phyloP scores from a whole-genome alignment of 2,329 filamentous ascomycete genomes.

The Ascochyta lentis region DNA sequence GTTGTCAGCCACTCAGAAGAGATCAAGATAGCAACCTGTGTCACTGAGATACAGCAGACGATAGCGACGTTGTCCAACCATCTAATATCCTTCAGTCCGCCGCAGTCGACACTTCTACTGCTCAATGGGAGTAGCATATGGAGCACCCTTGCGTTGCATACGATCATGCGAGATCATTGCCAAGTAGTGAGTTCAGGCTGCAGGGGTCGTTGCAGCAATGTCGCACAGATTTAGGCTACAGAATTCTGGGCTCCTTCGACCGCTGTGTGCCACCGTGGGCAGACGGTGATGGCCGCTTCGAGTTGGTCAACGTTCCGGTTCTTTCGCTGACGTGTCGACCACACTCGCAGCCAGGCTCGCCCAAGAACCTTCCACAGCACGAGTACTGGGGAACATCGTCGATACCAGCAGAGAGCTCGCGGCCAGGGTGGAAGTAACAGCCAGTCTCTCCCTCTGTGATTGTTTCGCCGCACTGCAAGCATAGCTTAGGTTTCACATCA shows the following conservation, averaged over 20 bases:
- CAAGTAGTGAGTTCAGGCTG: conserved; percentile 1
- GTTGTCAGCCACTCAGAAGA: not conserved
- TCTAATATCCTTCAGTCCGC: not conserved
- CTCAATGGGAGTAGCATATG: not conserved
- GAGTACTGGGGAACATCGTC: conserved; percentile 9
- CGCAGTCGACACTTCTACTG: not conserved
- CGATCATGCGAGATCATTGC: conserved; percentile 1
- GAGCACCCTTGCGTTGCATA: conserved; percentile 8
- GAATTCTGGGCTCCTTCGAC: conserved; percentile 10
- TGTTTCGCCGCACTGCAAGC: conserved; percentile 22
- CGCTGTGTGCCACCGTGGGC: not conserved
- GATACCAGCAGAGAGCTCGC: not conserved
- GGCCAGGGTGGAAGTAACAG: conserved; percentile 30
- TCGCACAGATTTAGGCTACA: conserved; percentile 9
- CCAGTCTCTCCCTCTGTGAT: conserved; percentile 1
- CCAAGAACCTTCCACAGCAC: conserved; percentile 19
- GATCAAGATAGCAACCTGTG: not conserved
- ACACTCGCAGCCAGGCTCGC: conserved; percentile 21
- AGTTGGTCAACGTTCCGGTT: not conserved
- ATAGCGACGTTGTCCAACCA: not conserved
- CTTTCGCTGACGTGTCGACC: conserved; percentile 11
- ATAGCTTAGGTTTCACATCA: conserved; percentile 8
- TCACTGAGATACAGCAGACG: not conserved
- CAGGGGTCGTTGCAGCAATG: not conserved
- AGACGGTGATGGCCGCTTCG: conserved; percentile 7